These are phyloP conservation scores for Pythium inflatum DNA, from an alignment of 352 stramenopile species.

Conservation along the genomic window DNA sequence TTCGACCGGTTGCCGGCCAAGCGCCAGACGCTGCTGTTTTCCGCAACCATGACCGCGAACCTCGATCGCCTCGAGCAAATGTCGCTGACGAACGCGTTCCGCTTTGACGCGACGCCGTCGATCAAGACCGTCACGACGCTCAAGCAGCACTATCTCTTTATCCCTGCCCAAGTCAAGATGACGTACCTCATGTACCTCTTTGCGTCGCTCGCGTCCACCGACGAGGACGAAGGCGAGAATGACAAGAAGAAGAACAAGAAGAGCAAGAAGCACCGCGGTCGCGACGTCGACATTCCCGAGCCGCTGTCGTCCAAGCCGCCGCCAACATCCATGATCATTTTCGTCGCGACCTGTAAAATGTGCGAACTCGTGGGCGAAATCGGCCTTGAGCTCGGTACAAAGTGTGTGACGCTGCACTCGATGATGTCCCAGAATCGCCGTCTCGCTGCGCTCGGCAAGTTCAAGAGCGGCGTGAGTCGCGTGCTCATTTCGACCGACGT, in stretches of 20 bases:
- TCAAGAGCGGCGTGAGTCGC: constrained; percentile 92
- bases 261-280: constrained; percentile 36
- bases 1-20: constrained; percentile 74
- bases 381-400: constrained; percentile 90
- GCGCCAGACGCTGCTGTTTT: constrained; percentile 97
- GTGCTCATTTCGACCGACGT: constrained; percentile 98
- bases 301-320: constrained; percentile 32
- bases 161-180: constrained; percentile 96
- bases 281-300: constrained; percentile 29
- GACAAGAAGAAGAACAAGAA: constrained; percentile 38
- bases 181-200: constrained; percentile 94
- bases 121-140: constrained; percentile 92
- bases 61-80: constrained; percentile 85
- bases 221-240: constrained; percentile 66
- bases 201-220: constrained; percentile 48
- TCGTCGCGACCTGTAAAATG: constrained; percentile 96
- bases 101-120: constrained; percentile 75
- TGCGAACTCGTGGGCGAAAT: constrained; percentile 95
- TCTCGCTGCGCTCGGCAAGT: constrained; percentile 95
- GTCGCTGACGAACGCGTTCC: constrained; percentile 67
- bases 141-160: constrained; percentile 98
- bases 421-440: constrained; percentile 95
- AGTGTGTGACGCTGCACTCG: constrained; percentile 96
- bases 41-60: constrained; percentile 96
- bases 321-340: constrained; percentile 94